Evolutionary conservation across 495 filamentous ascomycete genomes (phyloP).

Genomic region (Aspergillus heteromorphus): DNA sequence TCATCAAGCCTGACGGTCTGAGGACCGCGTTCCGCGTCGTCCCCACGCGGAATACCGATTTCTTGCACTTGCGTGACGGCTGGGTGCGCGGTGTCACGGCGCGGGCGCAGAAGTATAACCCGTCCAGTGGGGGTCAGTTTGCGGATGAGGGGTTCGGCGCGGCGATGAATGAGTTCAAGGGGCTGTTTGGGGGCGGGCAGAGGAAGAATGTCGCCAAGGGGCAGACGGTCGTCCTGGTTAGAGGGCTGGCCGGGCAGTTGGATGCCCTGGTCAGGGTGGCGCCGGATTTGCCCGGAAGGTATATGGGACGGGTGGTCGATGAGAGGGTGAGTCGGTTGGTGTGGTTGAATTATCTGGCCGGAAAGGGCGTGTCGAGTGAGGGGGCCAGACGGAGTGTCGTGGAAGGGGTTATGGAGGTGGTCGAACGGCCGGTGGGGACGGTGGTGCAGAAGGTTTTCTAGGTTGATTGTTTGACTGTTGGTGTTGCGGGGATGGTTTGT

Average conservation of each 20-base stretch:
- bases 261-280: constrained; percentile 62
- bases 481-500: too few relatives aligned
- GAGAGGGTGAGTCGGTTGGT: constrained; percentile 73
- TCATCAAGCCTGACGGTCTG: constrained; percentile 57
- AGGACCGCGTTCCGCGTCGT: constrained; percentile 73
- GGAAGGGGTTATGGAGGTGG: constrained; percentile 81
- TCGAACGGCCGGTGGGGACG: constrained; percentile 83
- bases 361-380: constrained; percentile 82
- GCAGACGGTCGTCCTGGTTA: constrained; percentile 64
- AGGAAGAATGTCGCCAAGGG: constrained; percentile 65
- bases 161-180: constrained; percentile 69
- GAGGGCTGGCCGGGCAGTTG: constrained; percentile 61
- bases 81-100: constrained; percentile 80
- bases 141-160: constrained; percentile 66
- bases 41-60: constrained; percentile 84
- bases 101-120: constrained; percentile 46
- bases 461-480: constrained; percentile 4
- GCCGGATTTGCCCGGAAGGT: constrained; percentile 33
- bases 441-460: constrained; percentile 66
- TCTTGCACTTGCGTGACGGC: constrained; percentile 83
- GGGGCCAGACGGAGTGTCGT: constrained; percentile 74
- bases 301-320: constrained; percentile 66
- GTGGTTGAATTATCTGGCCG: constrained; percentile 87
- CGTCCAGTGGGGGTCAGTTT: constrained; percentile 36
- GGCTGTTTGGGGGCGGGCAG: constrained; percentile 64